Evolutionary conservation across 768 basidiomycete genomes (phyloP), one percentile per base, ranked within the genome.

Genomic region (Pulveroboletus sp.): DNA sequence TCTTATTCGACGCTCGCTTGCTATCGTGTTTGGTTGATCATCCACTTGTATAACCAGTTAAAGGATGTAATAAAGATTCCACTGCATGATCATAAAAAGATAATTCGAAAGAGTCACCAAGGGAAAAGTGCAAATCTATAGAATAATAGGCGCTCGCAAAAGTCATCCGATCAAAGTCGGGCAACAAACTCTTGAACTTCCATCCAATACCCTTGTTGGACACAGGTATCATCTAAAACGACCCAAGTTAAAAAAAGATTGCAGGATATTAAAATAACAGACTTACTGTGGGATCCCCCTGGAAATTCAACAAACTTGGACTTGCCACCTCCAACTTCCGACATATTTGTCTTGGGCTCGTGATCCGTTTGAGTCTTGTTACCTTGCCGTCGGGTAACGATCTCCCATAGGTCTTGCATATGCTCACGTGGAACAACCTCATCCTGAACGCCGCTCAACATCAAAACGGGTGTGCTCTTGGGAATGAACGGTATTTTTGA

Each of bases 391-490:
- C 78, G 74, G 1, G 52, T 51, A 6, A 85, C 71, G 33, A 82
- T 75, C 54, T 82, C 78, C 81, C 85, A 89, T 4, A 89, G 72
- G 6, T 78, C 78, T 20, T 74, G 73, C 80, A 84, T 83, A 47
- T 84, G 80, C 33, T 64, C 55, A 10, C 69, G 73, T 12, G 76
- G 78, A 24, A 84, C 79, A 2, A 84, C 70, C 52, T 78, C 75
- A 55, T 84, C 82, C 40, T 45, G 58, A 33, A 63, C 58, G 2
- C 94, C 94, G 45, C 86, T 87, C 23, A 97, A 69, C 79, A 95
- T 85, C 17, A 97, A 74, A 10, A 94, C 83, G 0, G 91, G 91
- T 3, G 76, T 85, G 4, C 70, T 73, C 23, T 73, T 69, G 5
- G 86, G 85, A 20, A 90, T 83, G 23, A 75, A 61, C 0, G 76